Percentiles rank a stretch among this genome's conserved stretches.
These are phyloP conservation scores for Ophiostoma australiae DNA, from an alignment of 2,329 filamentous ascomycete species.

Conservation along the genomic window DNA sequence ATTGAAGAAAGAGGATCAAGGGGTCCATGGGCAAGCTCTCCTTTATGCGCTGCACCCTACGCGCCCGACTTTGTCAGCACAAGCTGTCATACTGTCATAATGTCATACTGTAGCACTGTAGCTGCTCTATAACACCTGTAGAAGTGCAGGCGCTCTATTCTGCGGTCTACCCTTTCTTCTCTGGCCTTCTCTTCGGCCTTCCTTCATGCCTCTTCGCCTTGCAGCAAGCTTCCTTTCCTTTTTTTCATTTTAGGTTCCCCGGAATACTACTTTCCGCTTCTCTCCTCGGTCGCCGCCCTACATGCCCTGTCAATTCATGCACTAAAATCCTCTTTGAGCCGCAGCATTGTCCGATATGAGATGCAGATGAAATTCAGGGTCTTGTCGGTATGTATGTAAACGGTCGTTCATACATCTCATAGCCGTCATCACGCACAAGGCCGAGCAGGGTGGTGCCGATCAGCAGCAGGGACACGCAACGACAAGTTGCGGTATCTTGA, in stretches of 20 bases:
- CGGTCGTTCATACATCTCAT: neutral
- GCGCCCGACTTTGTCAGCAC: no score
- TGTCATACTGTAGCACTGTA: neutral
- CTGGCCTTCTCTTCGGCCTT: neutral
- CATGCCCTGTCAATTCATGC: neutral
- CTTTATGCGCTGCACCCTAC: neutral
- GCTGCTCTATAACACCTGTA: neutral
- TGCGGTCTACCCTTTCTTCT: neutral
- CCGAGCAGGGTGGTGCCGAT: neutral
- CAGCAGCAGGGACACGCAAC: constrained; percentile 4
- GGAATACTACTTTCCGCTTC: neutral
- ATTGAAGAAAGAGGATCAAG: neutral
- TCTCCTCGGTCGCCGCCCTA: neutral
- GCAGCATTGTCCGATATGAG: neutral
- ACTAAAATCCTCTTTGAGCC: neutral
- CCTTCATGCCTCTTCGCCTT: neutral
- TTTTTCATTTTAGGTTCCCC: neutral
- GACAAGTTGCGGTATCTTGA: neutral
- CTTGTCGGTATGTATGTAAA: neutral
- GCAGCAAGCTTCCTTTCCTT: neutral
- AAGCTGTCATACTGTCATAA: no score
- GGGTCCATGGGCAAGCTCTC: neutral
- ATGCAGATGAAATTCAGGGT: constrained; percentile 2
- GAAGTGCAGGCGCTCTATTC: neutral
- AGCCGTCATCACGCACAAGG: neutral